These are phyloP conservation scores for Dioscorea alata DNA, from an alignment of 106 monocot species.

Conservation along the genomic window DNA sequence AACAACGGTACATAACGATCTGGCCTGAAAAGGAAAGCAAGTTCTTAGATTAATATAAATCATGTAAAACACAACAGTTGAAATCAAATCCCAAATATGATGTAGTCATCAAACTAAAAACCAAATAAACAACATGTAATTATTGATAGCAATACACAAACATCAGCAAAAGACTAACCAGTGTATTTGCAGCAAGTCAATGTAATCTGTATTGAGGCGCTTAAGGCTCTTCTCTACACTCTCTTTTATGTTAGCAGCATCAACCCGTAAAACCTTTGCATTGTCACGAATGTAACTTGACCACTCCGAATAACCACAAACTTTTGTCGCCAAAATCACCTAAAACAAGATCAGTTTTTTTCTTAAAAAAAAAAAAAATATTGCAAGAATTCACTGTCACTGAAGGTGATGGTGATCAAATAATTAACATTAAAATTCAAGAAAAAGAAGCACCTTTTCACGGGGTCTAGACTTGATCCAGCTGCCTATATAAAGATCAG, in stretches of 20 bases:
- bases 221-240: constrained; percentile 93
- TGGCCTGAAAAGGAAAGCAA: constrained; percentile 44
- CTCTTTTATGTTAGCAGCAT: constrained; percentile 83
- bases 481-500: constrained; percentile 81
- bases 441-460: constrained; percentile 51
- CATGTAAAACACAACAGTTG: background rate
- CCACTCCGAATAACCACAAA: constrained; percentile 78
- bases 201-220: constrained; percentile 83
- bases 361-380: background rate
- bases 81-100: background rate
- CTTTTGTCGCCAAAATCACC: constrained; percentile 93
- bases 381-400: background rate
- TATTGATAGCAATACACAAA: background rate
- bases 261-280: constrained; percentile 62
- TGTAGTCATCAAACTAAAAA: background rate
- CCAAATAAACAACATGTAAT: background rate
- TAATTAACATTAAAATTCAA: too few species aligned
- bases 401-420: background rate
- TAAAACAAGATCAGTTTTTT: constrained; percentile 8
- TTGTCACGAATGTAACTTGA: constrained; percentile 68
- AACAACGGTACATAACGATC: constrained; percentile 96
- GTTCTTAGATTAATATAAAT: background rate
- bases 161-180: constrained; percentile 37
- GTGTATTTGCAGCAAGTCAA: constrained; percentile 95
- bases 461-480: constrained; percentile 86